These are phyloP conservation scores for Penicillium coprophilum DNA, from an alignment of 495 filamentous ascomycete genomes.

Conservation along the genomic window DNA sequence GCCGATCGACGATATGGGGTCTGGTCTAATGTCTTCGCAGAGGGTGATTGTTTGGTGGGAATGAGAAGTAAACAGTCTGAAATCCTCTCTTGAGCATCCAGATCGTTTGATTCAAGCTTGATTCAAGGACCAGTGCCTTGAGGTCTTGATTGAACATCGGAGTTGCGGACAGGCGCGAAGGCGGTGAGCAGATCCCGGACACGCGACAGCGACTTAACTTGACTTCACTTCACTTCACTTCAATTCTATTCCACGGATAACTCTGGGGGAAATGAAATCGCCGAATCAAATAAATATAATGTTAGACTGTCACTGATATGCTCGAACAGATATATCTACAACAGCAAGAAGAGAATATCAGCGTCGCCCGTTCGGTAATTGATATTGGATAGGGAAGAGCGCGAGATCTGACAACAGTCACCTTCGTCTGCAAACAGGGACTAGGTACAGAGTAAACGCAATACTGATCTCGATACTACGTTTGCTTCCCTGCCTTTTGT, in stretches of 20 bases:
- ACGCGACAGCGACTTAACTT: neutral
- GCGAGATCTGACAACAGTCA: neutral
- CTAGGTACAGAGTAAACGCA: neutral
- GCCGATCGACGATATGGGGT: neutral
- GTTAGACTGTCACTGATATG: neutral
- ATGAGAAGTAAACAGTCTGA: neutral
- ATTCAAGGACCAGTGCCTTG: neutral
- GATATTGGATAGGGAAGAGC: neutral
- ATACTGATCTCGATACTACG: neutral
- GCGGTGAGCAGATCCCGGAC: conserved; percentile 12
- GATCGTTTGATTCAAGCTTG: neutral
- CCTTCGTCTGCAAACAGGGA: neutral
- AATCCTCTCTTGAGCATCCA: neutral
- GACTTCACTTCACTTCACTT: neutral
- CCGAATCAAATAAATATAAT: neutral
- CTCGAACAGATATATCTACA: neutral
- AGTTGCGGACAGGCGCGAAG: conserved; percentile 12
- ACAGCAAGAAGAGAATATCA: neutral
- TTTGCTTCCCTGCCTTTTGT: neutral
- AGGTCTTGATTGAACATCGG: conserved; percentile 5
- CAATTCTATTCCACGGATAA: neutral
- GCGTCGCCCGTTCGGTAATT: neutral
- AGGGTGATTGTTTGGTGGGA: neutral
- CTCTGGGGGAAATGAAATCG: neutral
- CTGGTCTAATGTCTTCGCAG: neutral